phyloP scores from a whole-genome alignment of 495 filamentous ascomycete species.

The Hyaloscypha bicolor region DNA sequence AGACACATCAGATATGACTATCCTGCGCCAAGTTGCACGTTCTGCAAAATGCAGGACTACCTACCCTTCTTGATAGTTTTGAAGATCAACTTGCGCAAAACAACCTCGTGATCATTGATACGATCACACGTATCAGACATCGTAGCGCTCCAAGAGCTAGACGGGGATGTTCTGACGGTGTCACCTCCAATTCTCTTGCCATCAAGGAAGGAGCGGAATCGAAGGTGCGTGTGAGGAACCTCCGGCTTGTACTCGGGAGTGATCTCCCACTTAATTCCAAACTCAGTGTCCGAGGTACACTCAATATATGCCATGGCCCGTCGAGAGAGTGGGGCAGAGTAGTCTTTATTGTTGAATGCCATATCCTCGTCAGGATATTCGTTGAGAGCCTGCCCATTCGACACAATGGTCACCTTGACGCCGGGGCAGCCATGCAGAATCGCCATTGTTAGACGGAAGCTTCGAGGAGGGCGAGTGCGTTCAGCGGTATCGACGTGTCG shows the following conservation, averaged over 20 bases:
- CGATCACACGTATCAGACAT: too few species aligned
- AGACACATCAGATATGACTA: constrained; percentile 4
- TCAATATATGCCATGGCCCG: constrained; percentile 37
- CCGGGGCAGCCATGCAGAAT: constrained; percentile 36
- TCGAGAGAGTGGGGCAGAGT: background rate
- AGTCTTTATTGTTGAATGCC: background rate
- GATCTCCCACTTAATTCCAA: constrained; percentile 23
- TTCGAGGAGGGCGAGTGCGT: background rate
- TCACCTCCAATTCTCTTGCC: constrained; percentile 1
- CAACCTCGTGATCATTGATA: too few species aligned
- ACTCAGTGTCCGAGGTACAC: constrained; percentile 34
- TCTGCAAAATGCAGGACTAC: background rate
- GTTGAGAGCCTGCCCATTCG: constrained; percentile 26
- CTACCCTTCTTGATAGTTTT: constrained; percentile 31
- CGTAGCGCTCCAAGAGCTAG: too few species aligned
- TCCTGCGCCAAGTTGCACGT: background rate
- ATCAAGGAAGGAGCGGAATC: constrained; percentile 20
- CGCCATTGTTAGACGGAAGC: constrained; percentile 34
- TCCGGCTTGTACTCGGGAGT: constrained; percentile 3
- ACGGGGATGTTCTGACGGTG: too few species aligned
- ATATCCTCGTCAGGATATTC: constrained; percentile 39
- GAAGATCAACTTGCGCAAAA: too few species aligned
- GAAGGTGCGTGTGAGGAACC: constrained; percentile 5
- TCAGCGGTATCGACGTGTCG: background rate
- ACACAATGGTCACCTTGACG: constrained; percentile 33